These are phyloP conservation scores for Medakamo hakoo DNA, from an alignment of 139 green algal species.

Conservation along the genomic window DNA sequence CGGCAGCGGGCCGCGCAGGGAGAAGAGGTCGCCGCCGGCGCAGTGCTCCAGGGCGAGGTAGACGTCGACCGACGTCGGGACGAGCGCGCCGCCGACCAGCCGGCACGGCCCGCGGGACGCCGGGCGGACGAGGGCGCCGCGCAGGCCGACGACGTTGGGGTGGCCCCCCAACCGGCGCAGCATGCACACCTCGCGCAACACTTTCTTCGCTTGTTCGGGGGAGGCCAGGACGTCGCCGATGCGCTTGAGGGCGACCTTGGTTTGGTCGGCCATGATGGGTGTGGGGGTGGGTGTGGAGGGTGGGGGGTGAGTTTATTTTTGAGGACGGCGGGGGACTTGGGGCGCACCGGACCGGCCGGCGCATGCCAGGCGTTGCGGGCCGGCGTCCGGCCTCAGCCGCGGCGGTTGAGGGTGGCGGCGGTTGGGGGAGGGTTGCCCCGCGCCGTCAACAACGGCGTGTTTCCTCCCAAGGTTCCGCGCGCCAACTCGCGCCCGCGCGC, in stretches of 20 bases:
- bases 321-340: background rate
- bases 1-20: constrained; percentile 25
- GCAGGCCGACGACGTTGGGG: constrained; percentile 30
- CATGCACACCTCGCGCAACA: constrained; percentile 83
- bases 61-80: constrained; percentile 46
- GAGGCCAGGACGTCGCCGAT: constrained; percentile 60
- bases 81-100: constrained; percentile 17
- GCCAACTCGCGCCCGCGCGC: too few species aligned
- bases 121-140: background rate
- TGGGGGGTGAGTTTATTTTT: background rate
- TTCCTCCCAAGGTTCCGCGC: too few species aligned
- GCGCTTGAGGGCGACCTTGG: constrained; percentile 61
- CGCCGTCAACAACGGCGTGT: too few species aligned
- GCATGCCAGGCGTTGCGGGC: background rate
- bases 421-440: too few species aligned
- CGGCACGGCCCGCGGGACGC: background rate
- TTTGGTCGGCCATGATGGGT: background rate
- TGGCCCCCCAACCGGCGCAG: constrained; percentile 32
- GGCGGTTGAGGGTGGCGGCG: too few species aligned
- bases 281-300: too few species aligned
- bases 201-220: constrained; percentile 57
- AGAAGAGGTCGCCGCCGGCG: constrained; percentile 44
- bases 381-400: background rate
- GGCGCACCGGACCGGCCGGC: background rate
- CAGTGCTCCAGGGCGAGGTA: constrained; percentile 73